Evolutionary conservation across 2,329 filamentous ascomycete genomes (phyloP).

Genomic region (Grosmannia clavigera): DNA sequence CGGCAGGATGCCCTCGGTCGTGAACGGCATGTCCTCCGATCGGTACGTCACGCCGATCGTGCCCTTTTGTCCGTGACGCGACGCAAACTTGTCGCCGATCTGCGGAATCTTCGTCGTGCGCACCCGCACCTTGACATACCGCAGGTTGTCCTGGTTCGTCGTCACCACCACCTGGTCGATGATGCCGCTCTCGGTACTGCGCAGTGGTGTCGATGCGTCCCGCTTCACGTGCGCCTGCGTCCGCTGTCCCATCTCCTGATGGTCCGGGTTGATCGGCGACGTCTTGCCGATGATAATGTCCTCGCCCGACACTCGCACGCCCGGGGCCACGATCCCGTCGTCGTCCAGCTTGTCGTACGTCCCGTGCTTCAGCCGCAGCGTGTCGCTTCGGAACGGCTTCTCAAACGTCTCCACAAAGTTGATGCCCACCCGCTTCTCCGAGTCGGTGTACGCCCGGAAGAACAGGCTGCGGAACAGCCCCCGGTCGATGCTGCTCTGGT

Average conservation of each 20-base stretch:
- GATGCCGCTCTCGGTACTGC: constrained; percentile 94
- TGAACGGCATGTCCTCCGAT: constrained; percentile 98
- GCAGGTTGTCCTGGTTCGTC: constrained; percentile 85
- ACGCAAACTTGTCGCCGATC: constrained; percentile 98
- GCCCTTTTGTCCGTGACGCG: constrained; percentile 97
- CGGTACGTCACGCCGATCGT: constrained; percentile 98
- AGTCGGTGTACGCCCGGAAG: constrained; percentile 94
- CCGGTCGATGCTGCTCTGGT: constrained; percentile 96
- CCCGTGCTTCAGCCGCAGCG: constrained; percentile 82
- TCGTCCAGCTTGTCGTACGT: constrained; percentile 97
- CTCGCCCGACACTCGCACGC: constrained; percentile 88
- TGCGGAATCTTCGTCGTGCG: constrained; percentile 96
- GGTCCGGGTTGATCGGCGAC: constrained; percentile 82
- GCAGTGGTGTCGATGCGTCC: constrained; percentile 86
- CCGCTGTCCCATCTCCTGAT: constrained; percentile 84
- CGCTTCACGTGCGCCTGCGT: constrained; percentile 85
- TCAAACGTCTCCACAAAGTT: constrained; percentile 90
- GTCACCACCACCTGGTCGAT: constrained; percentile 88
- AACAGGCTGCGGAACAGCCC: constrained; percentile 95
- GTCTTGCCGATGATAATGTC: constrained; percentile 99
- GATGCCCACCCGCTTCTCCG: constrained; percentile 91
- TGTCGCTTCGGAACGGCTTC: constrained; percentile 82
- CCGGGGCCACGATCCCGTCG: constrained; percentile 87
- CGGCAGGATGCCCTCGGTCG: constrained; percentile 76
- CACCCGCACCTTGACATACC: constrained; percentile 95